Evolutionary conservation across 352 stramenopile genomes (phyloP).

Genomic region (Bremia lactucae): DNA sequence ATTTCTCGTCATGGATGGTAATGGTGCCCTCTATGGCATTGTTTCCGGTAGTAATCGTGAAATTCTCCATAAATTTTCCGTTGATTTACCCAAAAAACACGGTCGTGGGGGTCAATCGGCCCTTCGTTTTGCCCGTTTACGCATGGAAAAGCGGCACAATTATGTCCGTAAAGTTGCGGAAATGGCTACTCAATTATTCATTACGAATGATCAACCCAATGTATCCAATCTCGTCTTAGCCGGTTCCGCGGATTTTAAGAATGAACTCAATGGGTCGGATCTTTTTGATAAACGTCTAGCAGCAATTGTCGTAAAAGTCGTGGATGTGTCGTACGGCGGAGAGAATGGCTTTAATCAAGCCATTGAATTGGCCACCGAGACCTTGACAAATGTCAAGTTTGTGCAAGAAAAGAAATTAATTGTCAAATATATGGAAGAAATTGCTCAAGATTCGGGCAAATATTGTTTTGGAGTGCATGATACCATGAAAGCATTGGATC

Average conservation of each 20-base stretch:
- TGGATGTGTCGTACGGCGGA: constrained; percentile 99
- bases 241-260: constrained; percentile 99
- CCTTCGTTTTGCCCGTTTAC: constrained; percentile 98
- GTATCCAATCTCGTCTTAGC: constrained; percentile 96
- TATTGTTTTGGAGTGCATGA: constrained; percentile 99
- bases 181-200: constrained; percentile 96
- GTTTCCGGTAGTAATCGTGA: constrained; percentile 90
- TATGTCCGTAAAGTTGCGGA: constrained; percentile 99
- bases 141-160: constrained; percentile 99
- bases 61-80: constrained; percentile 93
- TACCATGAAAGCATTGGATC: constrained; percentile 96
- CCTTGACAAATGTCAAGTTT: constrained; percentile 98
- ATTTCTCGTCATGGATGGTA: constrained; percentile 99
- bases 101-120: constrained; percentile 98
- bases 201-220: constrained; percentile 96
- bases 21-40: constrained; percentile 96
- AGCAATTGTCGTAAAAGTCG: constrained; percentile 97
- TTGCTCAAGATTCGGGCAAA: constrained; percentile 96
- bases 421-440: constrained; percentile 99
- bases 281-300: constrained; percentile 94
- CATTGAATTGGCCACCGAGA: constrained; percentile 97
- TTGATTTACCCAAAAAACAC: constrained; percentile 99
- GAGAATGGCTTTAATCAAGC: constrained; percentile 99
- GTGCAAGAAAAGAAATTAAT: constrained; percentile 99
- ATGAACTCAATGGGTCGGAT: constrained; percentile 92